phyloP scores from a whole-genome alignment of 2,329 filamentous ascomycete genomes.

The Ophidiomyces ophidiicola region DNA sequence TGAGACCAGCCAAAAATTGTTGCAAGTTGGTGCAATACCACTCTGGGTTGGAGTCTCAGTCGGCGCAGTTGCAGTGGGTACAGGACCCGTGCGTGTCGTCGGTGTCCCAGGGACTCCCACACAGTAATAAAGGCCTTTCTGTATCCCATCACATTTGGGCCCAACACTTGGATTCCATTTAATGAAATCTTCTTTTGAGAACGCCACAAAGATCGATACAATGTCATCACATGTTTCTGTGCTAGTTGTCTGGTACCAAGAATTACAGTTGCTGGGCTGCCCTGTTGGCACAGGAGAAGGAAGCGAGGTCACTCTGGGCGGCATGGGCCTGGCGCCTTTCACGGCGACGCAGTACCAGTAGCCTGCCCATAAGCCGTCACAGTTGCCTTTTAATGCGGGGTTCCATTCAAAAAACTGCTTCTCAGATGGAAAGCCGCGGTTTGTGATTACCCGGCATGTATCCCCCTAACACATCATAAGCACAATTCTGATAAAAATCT shows the following conservation, averaged over 20 bases:
- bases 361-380: slow-evolving; percentile 8
- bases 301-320: slow-evolving; percentile 13
- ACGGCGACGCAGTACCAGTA: slow-evolving; percentile 9
- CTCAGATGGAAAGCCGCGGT: background rate
- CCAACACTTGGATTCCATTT: slow-evolving; percentile 7
- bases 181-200: slow-evolving; percentile 9
- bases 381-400: slow-evolving; percentile 7
- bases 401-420: slow-evolving; percentile 12
- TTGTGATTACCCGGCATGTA: slow-evolving; percentile 1
- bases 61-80: background rate
- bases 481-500: too few species aligned
- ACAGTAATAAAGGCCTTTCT: slow-evolving; percentile 11
- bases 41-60: slow-evolving; percentile 5
- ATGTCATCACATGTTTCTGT: slow-evolving; percentile 16
- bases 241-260: slow-evolving; percentile 16
- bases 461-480: slow-evolving; percentile 1
- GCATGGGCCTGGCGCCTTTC: slow-evolving; percentile 11
- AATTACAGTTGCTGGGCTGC: slow-evolving; percentile 11
- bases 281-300: slow-evolving; percentile 10
- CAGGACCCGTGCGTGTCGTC: slow-evolving; percentile 13
- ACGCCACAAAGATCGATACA: slow-evolving; percentile 14
- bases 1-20: slow-evolving; percentile 8
- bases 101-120: slow-evolving; percentile 15
- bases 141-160: background rate
- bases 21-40: slow-evolving; percentile 3